Evolutionary conservation across 192 early-diverging fungal species (phyloP).

Genomic region (Coemansia erecta): DNA sequence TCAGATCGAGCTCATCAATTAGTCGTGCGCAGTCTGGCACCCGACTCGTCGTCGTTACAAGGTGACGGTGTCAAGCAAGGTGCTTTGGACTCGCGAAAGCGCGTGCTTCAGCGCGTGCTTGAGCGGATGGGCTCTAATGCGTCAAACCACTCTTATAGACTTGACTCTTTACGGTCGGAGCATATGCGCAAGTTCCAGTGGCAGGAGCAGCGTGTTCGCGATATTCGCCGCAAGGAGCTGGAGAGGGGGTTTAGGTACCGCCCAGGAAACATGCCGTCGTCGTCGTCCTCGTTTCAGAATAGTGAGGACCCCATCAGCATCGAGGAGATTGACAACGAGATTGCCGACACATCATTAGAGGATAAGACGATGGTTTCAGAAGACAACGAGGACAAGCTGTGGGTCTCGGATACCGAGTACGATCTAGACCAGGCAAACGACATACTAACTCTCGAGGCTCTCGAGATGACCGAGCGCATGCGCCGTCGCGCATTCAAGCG

Average conservation of each 20-base stretch:
- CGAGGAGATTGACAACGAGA: conserved; percentile 7
- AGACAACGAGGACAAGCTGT: conserved; percentile 7
- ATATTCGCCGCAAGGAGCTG: background rate
- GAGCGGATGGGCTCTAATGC: background rate
- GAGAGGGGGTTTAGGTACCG: background rate
- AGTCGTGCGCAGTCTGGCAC: background rate
- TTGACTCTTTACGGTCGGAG: conserved; percentile 1
- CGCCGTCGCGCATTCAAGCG: conserved; percentile 3
- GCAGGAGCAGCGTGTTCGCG: background rate
- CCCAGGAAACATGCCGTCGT: background rate
- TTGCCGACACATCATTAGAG: background rate
- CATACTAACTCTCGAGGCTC: background rate
- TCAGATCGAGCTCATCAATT: conserved; percentile 5
- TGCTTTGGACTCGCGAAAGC: conserved; percentile 3
- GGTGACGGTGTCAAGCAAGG: background rate
- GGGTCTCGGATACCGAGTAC: conserved; percentile 31
- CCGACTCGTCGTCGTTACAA: background rate
- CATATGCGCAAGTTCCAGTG: conserved; percentile 2
- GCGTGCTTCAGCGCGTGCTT: conserved; percentile 1
- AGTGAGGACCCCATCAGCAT: background rate
- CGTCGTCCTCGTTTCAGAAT: background rate
- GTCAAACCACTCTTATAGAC: background rate
- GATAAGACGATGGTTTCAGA: background rate
- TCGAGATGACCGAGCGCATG: conserved; percentile 10
- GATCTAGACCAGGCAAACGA: conserved; percentile 2